These are phyloP conservation scores for Geosmithia putterillii DNA, from an alignment of 2,329 filamentous ascomycete genomes.

Conservation along the genomic window DNA sequence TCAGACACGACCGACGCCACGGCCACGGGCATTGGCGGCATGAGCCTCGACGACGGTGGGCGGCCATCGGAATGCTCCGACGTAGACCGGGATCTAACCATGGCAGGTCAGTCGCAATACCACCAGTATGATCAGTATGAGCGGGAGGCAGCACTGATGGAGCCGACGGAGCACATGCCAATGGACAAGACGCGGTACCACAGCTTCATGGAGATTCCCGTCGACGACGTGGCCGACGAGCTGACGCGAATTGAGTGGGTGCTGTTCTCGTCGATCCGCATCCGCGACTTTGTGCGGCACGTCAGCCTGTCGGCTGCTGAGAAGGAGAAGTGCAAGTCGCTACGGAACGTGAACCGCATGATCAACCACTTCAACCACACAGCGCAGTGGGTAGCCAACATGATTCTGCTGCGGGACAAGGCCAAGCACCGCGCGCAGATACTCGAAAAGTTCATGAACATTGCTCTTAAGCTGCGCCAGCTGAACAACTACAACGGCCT, in stretches of 20 bases:
- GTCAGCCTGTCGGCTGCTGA: constrained; percentile 63
- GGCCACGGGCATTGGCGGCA: constrained; percentile 28
- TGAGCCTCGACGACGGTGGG: constrained; percentile 35
- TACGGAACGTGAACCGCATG: constrained; percentile 88
- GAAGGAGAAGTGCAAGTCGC: constrained; percentile 62
- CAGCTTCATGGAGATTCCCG: constrained; percentile 74
- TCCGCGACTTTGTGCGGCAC: constrained; percentile 85
- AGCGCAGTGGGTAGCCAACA: constrained; percentile 70
- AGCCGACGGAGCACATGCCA: constrained; percentile 54
- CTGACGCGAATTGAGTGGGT: constrained; percentile 95
- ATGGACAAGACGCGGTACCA: constrained; percentile 83
- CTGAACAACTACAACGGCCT: constrained; percentile 96
- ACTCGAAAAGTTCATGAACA: constrained; percentile 89
- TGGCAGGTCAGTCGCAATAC: constrained; percentile 39
- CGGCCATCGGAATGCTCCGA: constrained; percentile 35
- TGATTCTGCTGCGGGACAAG: constrained; percentile 84
- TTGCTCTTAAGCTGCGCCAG: constrained; percentile 75
- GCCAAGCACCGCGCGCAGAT: constrained; percentile 86
- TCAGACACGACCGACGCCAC: constrained; percentile 21
- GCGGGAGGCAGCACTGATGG: constrained; percentile 59
- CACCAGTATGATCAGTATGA: constrained; percentile 70
- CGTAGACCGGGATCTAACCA: constrained; percentile 23
- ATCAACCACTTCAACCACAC: constrained; percentile 85
- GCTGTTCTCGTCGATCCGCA: constrained; percentile 90
- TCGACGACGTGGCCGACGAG: constrained; percentile 80